These are phyloP conservation scores for Neoascochyta sp. DNA, from an alignment of 2,329 filamentous ascomycete genomes.

Conservation along the genomic window DNA sequence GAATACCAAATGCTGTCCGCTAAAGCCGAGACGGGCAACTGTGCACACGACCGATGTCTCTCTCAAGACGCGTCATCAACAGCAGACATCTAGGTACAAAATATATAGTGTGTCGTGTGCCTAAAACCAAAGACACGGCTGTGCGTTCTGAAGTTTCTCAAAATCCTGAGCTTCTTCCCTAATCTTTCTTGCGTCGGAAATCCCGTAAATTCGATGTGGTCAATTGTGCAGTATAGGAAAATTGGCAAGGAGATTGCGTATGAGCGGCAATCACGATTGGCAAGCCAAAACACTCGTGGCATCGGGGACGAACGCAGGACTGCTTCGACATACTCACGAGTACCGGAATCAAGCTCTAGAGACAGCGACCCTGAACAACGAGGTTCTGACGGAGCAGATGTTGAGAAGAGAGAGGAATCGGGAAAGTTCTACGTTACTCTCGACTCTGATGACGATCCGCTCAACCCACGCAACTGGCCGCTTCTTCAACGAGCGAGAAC, in stretches of 20 bases:
- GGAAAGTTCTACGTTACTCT: background rate
- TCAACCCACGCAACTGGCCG: slow-evolving; percentile 4
- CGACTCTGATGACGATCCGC: background rate
- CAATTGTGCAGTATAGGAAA: slow-evolving; percentile 2
- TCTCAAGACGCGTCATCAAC: no score
- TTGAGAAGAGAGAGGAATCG: background rate
- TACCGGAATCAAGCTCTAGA: background rate
- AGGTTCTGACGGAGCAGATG: background rate
- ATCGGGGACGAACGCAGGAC: background rate
- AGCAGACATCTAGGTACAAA: no score
- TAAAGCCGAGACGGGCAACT: no score
- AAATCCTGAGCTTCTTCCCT: no score
- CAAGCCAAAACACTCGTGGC: background rate
- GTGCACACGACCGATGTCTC: no score
- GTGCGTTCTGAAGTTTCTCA: no score
- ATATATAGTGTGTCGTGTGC: no score
- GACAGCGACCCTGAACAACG: background rate
- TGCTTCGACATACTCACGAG: background rate
- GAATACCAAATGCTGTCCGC: no score
- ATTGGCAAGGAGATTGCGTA: slow-evolving; percentile 1
- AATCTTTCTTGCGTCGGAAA: no score
- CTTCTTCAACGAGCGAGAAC: slow-evolving; percentile 3
- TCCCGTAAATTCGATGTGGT: no score
- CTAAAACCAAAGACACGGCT: no score
- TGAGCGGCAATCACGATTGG: background rate